Base-by-base conservation (phyloP, 139 green algal species). In the Coccomyxa sp. region DNA sequence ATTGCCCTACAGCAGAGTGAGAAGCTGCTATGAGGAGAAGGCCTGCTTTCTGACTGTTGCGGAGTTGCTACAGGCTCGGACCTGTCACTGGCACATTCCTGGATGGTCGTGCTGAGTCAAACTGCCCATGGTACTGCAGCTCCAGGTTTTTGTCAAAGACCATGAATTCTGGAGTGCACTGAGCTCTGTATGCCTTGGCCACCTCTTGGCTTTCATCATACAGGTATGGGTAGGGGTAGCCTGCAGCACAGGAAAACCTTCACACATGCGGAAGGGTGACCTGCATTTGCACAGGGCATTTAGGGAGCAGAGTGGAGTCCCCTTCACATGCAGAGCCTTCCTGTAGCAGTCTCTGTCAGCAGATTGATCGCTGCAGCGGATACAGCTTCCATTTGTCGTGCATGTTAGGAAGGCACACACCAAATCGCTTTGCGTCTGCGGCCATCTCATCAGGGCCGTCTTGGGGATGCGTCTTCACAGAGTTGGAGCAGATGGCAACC, bases 121-220 rank as follows among this genome's bases (percentile, higher is more conserved):
- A 93, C 70, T 93, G 93, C 7, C 92, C 93, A 75, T 97, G 93
- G 82, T 97, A 97, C 4, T 44, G 77, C 34, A 97, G 88, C 75
- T 90, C 79, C 10, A 84, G 41, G 8, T 86, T 76, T 0, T 29
- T 2, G 40, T 88, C 85, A 81, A 94, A 92, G n/a, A 97, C 83
- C 54, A 91, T 90, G 34, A 94, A 93, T 55, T 94, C 90, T 16
- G 92, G 92, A 7, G 92, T 97, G 88, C 92, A 97, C 33, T 83
- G 87, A 18, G 92, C 92, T 22, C 78, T 78, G 84, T 95, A 97
- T 0, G 84, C 86, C 81, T 94, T 95, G 38, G 93, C 93, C 29
- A 95, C 91, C 6, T 91, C 94, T 81, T 97, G 91, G 24, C 70
- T 81, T 29, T 89, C 88, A 76, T 95, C 90, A 79, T 87, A 95